These are phyloP conservation scores for Cercospora janseana DNA, from an alignment of 2,329 filamentous ascomycete species.

Conservation along the genomic window DNA sequence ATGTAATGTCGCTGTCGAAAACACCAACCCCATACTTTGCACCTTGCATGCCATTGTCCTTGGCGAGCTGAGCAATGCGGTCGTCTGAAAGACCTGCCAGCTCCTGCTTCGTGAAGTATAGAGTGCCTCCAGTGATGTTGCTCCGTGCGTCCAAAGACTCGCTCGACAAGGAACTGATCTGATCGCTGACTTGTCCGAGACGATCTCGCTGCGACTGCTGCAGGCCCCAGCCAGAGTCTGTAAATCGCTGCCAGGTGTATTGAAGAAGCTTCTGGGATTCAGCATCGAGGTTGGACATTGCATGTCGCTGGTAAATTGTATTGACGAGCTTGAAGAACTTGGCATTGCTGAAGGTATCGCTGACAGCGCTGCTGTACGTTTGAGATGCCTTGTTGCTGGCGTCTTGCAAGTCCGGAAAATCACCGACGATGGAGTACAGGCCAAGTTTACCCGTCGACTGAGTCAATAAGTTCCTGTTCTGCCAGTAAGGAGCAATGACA, in stretches of 20 bases:
- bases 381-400: neutral
- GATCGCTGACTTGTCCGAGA: neutral
- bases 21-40: neutral
- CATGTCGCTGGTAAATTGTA: neutral
- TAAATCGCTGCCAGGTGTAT: neutral
- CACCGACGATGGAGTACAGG: neutral
- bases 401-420: neutral
- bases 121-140: neutral
- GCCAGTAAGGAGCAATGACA: neutral
- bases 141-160: neutral
- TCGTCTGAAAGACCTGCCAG: neutral
- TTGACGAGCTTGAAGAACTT: neutral
- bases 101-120: neutral
- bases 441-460: neutral
- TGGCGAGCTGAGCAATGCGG: neutral
- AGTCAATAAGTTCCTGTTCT: neutral
- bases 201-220: neutral
- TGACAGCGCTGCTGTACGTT: neutral
- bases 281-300: neutral
- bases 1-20: neutral
- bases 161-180: neutral
- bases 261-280: neutral
- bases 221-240: neutral
- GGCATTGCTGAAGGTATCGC: neutral
- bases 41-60: neutral